Percentiles rank a stretch among this genome's conserved stretches.
Conservation (phyloP, 352 stramenopile species). For the Phytophthora melonis region DNA sequence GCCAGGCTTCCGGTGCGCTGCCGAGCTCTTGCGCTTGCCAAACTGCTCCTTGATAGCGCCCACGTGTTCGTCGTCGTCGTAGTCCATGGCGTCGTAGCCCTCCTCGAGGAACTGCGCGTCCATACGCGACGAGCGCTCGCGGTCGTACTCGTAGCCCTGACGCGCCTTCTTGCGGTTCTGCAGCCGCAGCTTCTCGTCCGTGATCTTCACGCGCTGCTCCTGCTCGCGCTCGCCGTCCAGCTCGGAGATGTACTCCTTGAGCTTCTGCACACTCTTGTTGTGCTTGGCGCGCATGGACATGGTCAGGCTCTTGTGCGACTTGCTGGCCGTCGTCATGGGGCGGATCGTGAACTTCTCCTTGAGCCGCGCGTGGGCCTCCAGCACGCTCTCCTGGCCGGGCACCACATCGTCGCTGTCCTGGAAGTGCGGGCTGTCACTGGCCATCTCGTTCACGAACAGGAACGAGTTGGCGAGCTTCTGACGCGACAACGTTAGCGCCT, state of each 20-base stretch:
- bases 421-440: slow-evolving; percentile 70
- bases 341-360: slow-evolving; percentile 89
- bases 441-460: slow-evolving; percentile 82
- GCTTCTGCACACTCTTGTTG: slow-evolving; percentile 89
- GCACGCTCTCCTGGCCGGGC: slow-evolving; percentile 75
- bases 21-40: slow-evolving; percentile 58
- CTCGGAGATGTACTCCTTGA: slow-evolving; percentile 90
- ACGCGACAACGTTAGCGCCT: slow-evolving; percentile 81
- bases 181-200: slow-evolving; percentile 83
- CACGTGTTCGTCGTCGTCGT: slow-evolving; percentile 88
- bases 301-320: slow-evolving; percentile 88
- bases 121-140: slow-evolving; percentile 77
- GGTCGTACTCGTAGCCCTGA: slow-evolving; percentile 84
- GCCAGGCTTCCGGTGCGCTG: slow-evolving; percentile 36
- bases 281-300: slow-evolving; percentile 92
- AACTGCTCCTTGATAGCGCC: slow-evolving; percentile 89
- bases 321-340: slow-evolving; percentile 84
- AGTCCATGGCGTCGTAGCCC: slow-evolving; percentile 77
- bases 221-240: slow-evolving; percentile 84
- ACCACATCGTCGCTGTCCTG: slow-evolving; percentile 70
- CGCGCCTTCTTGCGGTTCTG: slow-evolving; percentile 89
- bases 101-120: slow-evolving; percentile 88
- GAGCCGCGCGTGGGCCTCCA: slow-evolving; percentile 87
- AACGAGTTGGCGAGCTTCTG: slow-evolving; percentile 91
- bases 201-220: slow-evolving; percentile 88